Evolutionary conservation across 352 stramenopile genomes (phyloP), one percentile per base, ranked within the genome.

Genomic region (Phytophthora ramorum): DNA sequence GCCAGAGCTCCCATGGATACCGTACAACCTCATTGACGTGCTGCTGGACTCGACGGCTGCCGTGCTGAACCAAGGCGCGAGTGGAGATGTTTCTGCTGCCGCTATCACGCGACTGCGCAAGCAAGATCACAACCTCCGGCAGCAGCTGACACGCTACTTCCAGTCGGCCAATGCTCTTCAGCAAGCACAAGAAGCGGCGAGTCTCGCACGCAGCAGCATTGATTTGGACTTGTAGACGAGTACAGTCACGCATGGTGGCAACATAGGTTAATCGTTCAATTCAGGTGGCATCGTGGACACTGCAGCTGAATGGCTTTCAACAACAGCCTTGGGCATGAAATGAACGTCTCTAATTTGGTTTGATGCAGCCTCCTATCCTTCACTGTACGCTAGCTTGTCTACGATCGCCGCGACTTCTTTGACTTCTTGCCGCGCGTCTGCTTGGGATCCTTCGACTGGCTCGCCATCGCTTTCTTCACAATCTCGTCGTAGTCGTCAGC

Each of bases 401-500:
- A 74, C 64, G 58, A 66, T 55, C 56, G 64, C 24, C 71, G 56
- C 24, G 51, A 58, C 61, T 89, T 85, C 66, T 87, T 83, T 52
- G 65, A 52, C 49, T 73, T 72, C 28, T 72, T 73, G n/a, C 45
- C 47, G 40, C 66, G 62, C 45, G 45, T 52, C 19, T 54, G 52
- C 43, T 75, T 71, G 22, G 17, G 51, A 4, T 34, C 45, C 22
- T 69, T 60, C 17, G 82, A 65, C 51, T 89, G 81, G 52, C 90
- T 84, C n/a, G 71, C 72, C 54, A 89, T 71, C 24, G 84, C 82
- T 9, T 91, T 70, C 41, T 77, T 73, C 54, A 93, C 79, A 66
- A 93, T 86, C 65, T 69, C 52, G 10, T 91, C 84, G 65, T 92
- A 93, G 67, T 93, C 83, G 56, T 93, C 86, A 30, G 86, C 84